These are phyloP conservation scores for Bothriochloa decipiens DNA, from an alignment of 176 grass and related monocot species.

Conservation along the genomic window DNA sequence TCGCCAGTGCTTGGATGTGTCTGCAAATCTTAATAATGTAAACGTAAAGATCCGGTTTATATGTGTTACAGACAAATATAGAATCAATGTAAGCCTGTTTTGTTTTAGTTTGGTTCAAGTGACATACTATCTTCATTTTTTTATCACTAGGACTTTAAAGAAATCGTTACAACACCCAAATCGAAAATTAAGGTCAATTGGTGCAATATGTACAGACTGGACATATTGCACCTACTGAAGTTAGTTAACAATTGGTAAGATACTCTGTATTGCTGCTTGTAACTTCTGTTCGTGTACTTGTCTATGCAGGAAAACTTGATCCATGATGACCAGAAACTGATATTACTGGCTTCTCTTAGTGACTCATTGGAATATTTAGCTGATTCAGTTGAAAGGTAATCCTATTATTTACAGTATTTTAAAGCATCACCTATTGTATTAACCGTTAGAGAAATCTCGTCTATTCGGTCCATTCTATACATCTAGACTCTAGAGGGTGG, in stretches of 20 bases:
- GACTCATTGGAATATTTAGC: conserved; percentile 97
- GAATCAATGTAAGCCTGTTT: background rate
- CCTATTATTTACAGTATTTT: conserved; percentile 17
- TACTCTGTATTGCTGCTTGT: background rate
- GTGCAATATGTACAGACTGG: too few species aligned
- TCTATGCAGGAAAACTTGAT: conserved; percentile 89
- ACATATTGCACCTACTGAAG: too few species aligned
- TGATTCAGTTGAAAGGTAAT: conserved; percentile 96
- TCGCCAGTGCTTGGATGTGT: conserved; percentile 11
- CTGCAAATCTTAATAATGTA: conserved; percentile 1
- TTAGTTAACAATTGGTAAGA: background rate
- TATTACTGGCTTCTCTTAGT: conserved; percentile 92
- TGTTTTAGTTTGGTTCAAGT: conserved; percentile 11
- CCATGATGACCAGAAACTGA: conserved; percentile 93
- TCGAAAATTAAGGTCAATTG: background rate
- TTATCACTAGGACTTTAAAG: background rate
- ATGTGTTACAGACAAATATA: background rate
- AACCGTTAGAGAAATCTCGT: background rate
- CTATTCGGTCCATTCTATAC: background rate
- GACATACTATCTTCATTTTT: background rate
- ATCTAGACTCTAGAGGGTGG: background rate
- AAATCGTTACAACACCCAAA: background rate
- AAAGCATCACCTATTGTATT: background rate
- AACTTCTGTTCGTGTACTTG: background rate
- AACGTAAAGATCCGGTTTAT: background rate